Evolutionary conservation across 106 monocot species (phyloP).

Genomic region (Dioscorea alata): DNA sequence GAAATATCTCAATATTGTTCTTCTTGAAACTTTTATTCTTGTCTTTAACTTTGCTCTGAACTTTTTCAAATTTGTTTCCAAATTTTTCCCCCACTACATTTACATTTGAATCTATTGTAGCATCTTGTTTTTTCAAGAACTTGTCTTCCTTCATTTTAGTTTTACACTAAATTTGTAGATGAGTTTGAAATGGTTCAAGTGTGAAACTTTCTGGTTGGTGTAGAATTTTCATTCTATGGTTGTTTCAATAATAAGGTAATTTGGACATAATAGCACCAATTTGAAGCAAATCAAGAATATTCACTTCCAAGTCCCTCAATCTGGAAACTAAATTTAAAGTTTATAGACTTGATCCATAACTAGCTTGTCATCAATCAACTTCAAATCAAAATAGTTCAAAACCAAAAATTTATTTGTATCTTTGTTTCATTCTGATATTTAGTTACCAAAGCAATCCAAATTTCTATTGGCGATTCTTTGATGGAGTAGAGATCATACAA

Average conservation of each 20-base stretch:
- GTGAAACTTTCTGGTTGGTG: neutral
- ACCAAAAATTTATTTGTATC: neutral
- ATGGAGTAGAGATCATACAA: too few relatives aligned
- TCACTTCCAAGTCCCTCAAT: neutral
- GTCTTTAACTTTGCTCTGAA: too few relatives aligned
- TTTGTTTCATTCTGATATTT: neutral
- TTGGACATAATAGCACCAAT: neutral
- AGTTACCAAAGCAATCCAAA: too few relatives aligned
- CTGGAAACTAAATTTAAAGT: neutral
- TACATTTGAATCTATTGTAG: too few relatives aligned
- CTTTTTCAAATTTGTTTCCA: too few relatives aligned
- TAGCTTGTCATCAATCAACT: neutral
- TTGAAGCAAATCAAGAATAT: neutral
- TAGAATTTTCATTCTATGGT: neutral
- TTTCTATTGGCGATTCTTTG: too few relatives aligned
- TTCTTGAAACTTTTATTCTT: neutral
- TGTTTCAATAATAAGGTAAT: neutral
- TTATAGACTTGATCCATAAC: conserved; percentile 1
- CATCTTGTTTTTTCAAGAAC: neutral
- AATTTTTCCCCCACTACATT: too few relatives aligned
- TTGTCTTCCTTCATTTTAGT: neutral
- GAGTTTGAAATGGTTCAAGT: neutral
- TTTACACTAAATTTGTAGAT: conserved; percentile 2
- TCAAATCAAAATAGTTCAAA: neutral
- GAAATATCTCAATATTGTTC: neutral